Evolutionary conservation across 2,329 filamentous ascomycete genomes (phyloP), one percentile per base, ranked within the genome.

Genomic region (Basipetospora sp.): DNA sequence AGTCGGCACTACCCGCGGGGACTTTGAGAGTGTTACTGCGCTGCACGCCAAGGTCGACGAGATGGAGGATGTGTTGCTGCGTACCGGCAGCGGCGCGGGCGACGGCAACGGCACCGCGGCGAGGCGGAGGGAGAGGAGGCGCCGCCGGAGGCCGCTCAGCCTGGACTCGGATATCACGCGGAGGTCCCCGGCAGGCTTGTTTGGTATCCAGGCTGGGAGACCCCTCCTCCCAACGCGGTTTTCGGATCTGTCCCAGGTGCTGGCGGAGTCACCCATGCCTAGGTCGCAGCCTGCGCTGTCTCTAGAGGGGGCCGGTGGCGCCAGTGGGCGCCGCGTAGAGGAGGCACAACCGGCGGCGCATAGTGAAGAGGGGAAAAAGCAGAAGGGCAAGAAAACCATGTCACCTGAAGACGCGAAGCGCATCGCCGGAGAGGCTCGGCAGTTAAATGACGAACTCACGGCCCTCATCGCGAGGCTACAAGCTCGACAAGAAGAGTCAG

Each of bases 401-500:
- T 42, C 50, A 13, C 41, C 44, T 6, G 40, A 50, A 33, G 45
- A 46, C 13, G 45, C 47, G 13, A 47, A 46, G 20, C 43, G 45
- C 3, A 44, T 57, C 13, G 49, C 51, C 2, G 20, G 29, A 9
- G 52, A 55, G 29, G 54, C 55, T 9, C 50, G 42, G 19, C 60
- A 60, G 43, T 52, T 78, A 3, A 67, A 66, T 28, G 54, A 58
- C 14, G 64, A 70, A 42, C 52, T 79, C 26, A 59, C 63, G 4
- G 55, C 54, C 4, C 59, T 73, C 9, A 57, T 73, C 25, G 53
- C 53, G 19, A 69, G 65, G 40, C 58, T 79, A 15, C 59, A 64
- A 39, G 62, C 62, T 28, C 62, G 74, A 28, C 68, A 69, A 44
- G 69, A 77, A 50, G 74, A 79, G 53, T 67, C 69, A 31, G 66